Evolutionary conservation across 2,329 filamentous ascomycete species (phyloP).

Genomic region (Fusarium tanahbumbuense): DNA sequence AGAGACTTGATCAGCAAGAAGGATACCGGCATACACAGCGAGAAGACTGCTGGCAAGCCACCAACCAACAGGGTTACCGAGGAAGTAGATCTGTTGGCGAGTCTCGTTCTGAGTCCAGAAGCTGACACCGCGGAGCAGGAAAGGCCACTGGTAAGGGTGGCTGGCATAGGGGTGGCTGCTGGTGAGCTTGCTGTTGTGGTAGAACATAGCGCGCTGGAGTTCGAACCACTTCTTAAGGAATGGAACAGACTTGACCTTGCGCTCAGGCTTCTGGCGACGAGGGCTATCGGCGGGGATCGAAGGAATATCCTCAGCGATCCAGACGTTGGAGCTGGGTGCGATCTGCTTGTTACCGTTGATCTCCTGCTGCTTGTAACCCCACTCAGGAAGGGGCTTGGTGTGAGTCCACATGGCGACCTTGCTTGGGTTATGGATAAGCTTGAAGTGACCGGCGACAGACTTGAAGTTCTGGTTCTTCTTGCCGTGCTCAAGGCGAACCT

Average conservation of each 20-base stretch:
- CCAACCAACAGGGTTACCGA: constrained; percentile 97
- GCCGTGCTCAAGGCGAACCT: constrained; percentile 88
- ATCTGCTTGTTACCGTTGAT: constrained; percentile 99
- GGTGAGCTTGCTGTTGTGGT: constrained; percentile 97
- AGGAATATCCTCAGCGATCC: constrained; percentile 93
- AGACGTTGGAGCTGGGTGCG: constrained; percentile 88
- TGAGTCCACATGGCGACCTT: constrained; percentile 99
- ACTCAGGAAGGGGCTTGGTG: constrained; percentile 92
- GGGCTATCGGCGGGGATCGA: constrained; percentile 77
- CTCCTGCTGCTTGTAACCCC: constrained; percentile 96
- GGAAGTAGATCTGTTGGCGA: constrained; percentile 96
- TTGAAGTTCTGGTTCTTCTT: constrained; percentile 87
- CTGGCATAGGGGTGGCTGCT: constrained; percentile 97
- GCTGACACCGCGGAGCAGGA: constrained; percentile 94
- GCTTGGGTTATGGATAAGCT: constrained; percentile 91
- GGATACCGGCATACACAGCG: constrained; percentile 91
- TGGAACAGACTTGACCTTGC: constrained; percentile 83
- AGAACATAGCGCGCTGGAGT: constrained; percentile 98
- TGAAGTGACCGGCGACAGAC: constrained; percentile 92
- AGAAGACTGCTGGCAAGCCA: constrained; percentile 94
- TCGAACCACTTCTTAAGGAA: constrained; percentile 97
- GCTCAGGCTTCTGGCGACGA: constrained; percentile 79
- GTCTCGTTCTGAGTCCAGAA: constrained; percentile 99
- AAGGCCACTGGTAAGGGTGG: constrained; percentile 96
- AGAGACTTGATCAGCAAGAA: constrained; percentile 93